Evolutionary conservation across 257 asterid genomes (phyloP), one percentile per base, ranked within the genome.

Genomic region (Nyctanthes arbortristis): DNA sequence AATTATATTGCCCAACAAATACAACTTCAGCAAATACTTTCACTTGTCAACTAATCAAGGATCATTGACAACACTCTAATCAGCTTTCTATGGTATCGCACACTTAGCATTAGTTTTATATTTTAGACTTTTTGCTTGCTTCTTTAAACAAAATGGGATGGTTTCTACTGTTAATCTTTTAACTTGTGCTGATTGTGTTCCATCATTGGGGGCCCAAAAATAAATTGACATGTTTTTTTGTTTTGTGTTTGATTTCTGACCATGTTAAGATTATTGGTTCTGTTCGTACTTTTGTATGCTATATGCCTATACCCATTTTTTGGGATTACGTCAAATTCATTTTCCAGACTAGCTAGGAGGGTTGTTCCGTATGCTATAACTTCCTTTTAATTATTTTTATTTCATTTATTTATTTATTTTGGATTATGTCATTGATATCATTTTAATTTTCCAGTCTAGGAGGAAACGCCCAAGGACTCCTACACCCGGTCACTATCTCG

Each of bases 401-500:
- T n/a, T n/a, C n/a, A n/a, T n/a, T n/a, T n/a, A n/a, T n/a, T n/a
- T n/a, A n/a, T n/a, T n/a, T n/a, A n/a, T n/a, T n/a, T n/a, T n/a
- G n/a, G n/a, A n/a, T n/a, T n/a, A n/a, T n/a, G n/a, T n/a, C n/a
- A n/a, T n/a, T n/a, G n/a, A n/a, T n/a, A n/a, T n/a, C 54, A n/a
- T 61, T 75, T 71, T 4, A 10, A 37, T 56, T 72, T 28, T 70
- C 36, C 76, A 86, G 91, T 86, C 91, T 8, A 89, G 91, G 75
- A 73, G 91, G 82, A 86, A 81, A 66, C 87, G 89, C 5, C 81
- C 85, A 9, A 83, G 91, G 81, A 82, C 99, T 70, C 99, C 97
- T 3, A 91, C 97, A 47, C 99, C 99, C 74, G 99, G 99, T 69
- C 96, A 91, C 76, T 93, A 93, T 84, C 97, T 91, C 52, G 99